Conservation (phyloP, 345 rosid genomes). For the Gossypium rotundifolium region DNA sequence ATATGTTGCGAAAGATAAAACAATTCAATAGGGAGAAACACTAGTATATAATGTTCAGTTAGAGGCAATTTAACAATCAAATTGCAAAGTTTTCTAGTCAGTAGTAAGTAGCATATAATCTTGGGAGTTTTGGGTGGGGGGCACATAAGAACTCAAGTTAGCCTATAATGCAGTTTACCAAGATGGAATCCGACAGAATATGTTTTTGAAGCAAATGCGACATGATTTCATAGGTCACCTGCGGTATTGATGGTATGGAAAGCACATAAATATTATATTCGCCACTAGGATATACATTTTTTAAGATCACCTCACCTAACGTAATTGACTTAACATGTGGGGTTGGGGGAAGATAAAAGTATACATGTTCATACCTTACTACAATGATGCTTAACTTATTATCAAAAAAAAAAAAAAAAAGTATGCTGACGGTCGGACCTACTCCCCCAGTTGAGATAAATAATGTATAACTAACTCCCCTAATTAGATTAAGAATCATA, state of each 20-base stretch:
- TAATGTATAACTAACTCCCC: not conserved
- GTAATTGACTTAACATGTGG: not conserved
- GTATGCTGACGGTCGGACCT: not conserved
- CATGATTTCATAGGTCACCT: not conserved
- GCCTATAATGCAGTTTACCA: no score
- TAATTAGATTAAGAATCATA: not conserved
- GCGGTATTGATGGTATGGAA: not conserved
- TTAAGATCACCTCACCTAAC: not conserved
- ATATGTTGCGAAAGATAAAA: not conserved
- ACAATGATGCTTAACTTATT: not conserved
- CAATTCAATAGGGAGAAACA: not conserved
- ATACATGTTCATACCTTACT: not conserved
- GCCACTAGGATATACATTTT: not conserved
- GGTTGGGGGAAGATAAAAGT: not conserved
- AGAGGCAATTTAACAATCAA: not conserved
- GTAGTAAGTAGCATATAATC: not conserved
- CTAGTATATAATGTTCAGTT: not conserved
- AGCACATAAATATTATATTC: not conserved
- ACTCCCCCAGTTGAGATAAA: not conserved
- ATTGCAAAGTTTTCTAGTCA: not conserved
- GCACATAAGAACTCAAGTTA: no score
- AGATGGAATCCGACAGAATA: not conserved
- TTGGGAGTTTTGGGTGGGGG: no score
- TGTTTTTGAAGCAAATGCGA: not conserved
- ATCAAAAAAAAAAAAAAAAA: not conserved